These are phyloP conservation scores for Aspergillus incahuasiensis DNA, from an alignment of 495 filamentous ascomycete genomes.

Conservation along the genomic window DNA sequence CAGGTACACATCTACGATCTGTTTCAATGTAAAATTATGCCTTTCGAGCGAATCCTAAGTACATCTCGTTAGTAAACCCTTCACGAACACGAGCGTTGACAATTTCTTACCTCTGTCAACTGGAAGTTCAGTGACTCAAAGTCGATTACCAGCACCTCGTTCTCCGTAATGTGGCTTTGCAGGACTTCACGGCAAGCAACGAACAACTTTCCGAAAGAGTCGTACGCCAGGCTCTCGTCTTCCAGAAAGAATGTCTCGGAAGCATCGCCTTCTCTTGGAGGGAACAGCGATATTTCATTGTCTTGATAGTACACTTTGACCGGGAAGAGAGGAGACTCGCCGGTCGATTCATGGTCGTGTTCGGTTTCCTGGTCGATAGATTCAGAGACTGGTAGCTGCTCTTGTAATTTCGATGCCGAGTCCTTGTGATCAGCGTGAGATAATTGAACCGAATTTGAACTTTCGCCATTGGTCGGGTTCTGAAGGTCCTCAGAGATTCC, in stretches of 20 bases:
- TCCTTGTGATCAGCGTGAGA: conserved; percentile 2
- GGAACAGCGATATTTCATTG: conserved; percentile 67
- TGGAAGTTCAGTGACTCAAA: conserved; percentile 65
- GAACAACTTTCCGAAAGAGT: conserved; percentile 57
- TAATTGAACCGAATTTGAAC: conserved; percentile 3
- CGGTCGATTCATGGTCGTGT: conserved; percentile 1
- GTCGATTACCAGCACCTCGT: conserved; percentile 65
- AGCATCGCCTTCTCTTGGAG: conserved; percentile 57
- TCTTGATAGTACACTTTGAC: conserved; percentile 63
- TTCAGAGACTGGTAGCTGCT: conserved; percentile 11
- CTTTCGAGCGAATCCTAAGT: conserved; percentile 42
- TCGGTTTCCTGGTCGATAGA: conserved; percentile 9
- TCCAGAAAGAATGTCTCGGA: conserved; percentile 70
- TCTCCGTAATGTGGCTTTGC: conserved; percentile 56
- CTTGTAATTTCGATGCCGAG: conserved; percentile 6
- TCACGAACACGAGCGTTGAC: neutral
- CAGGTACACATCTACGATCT: conserved; percentile 55
- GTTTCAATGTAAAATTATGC: conserved; percentile 45
- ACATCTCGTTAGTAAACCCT: conserved; percentile 23
- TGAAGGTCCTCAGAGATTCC: neutral
- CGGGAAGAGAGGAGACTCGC: conserved; percentile 34
- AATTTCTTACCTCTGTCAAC: conserved; percentile 62
- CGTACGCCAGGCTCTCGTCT: conserved; percentile 56
- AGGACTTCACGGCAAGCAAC: conserved; percentile 62
- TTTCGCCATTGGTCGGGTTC: conserved; percentile 14